Evolutionary conservation across 371 early-diverging fungal genomes (phyloP).

Genomic region (Mucor velutinosus): DNA sequence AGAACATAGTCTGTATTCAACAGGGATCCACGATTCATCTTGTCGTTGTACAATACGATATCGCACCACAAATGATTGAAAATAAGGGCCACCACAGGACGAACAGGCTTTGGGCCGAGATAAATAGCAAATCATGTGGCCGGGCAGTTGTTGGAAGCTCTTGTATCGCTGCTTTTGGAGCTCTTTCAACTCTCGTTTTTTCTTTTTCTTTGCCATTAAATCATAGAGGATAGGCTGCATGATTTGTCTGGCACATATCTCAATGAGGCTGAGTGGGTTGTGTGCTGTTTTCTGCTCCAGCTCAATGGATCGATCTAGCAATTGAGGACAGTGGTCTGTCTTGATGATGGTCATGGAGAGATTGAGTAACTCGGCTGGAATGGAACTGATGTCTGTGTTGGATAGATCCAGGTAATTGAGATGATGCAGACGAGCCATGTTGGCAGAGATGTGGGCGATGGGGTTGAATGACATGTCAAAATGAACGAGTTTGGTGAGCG

Average conservation of each 20-base stretch:
- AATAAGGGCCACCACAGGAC: conserved; percentile 89
- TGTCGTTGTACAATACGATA: conserved; percentile 65
- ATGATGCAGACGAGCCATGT: conserved; percentile 16
- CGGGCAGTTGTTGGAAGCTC: conserved; percentile 32
- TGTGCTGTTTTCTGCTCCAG: conserved; percentile 23
- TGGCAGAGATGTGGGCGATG: conserved; percentile 42
- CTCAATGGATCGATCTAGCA: conserved; percentile 26
- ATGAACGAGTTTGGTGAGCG: conserved; percentile 27
- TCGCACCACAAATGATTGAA: conserved; percentile 64
- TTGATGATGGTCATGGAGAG: conserved; percentile 21
- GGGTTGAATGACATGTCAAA: conserved; percentile 62
- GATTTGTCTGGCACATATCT: conserved; percentile 75
- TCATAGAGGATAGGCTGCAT: conserved; percentile 64
- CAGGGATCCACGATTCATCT: conserved; percentile 50
- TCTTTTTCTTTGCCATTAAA: conserved; percentile 44
- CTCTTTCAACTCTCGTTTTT: conserved; percentile 31
- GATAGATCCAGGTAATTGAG: conserved; percentile 31
- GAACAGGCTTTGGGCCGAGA: conserved; percentile 71
- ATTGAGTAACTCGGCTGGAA: conserved; percentile 37
- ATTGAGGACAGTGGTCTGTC: conserved; percentile 31
- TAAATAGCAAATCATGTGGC: conserved; percentile 64
- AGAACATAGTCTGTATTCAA: conserved; percentile 77
- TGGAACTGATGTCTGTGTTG: conserved; percentile 27
- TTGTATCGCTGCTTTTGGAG: neutral
- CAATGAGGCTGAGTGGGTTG: conserved; percentile 63